Conservation (phyloP, 192 early-diverging fungal species). For the Umbelopsis ramanniana region DNA sequence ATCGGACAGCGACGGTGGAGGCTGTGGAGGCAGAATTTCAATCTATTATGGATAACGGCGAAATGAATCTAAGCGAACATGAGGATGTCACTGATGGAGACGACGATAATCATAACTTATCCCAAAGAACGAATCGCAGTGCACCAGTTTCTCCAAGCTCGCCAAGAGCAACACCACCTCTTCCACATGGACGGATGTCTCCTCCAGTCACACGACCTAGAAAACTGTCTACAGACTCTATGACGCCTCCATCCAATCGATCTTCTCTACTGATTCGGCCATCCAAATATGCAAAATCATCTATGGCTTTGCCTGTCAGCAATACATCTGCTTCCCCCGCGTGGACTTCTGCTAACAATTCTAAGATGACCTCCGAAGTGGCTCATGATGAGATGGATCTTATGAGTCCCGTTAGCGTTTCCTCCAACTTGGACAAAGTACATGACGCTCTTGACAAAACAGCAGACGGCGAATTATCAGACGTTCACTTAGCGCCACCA, state of each 20-base stretch:
- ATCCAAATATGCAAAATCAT: conserved; percentile 26
- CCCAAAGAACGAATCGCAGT: neutral
- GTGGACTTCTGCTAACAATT: conserved; percentile 32
- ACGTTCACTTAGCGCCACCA: conserved; percentile 64
- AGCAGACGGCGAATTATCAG: conserved; percentile 46
- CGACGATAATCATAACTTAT: neutral
- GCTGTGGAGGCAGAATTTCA: conserved; percentile 57
- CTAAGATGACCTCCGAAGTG: conserved; percentile 30
- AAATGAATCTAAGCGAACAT: conserved; percentile 15
- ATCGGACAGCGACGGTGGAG: conserved; percentile 48
- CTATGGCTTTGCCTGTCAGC: conserved; percentile 30
- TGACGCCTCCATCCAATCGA: neutral
- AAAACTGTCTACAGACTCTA: neutral
- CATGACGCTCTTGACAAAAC: conserved; percentile 37
- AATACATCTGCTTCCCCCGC: conserved; percentile 28
- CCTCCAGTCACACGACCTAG: neutral
- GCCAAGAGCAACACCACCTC: neutral
- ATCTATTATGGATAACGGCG: conserved; percentile 52
- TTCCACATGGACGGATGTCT: neutral
- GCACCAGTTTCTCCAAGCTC: neutral
- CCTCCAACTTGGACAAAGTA: neutral
- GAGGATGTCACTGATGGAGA: conserved; percentile 14
- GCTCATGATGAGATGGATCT: conserved; percentile 28
- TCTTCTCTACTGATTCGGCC: conserved; percentile 23
- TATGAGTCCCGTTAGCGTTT: neutral